A percentile compares a stretch with the other conserved stretches of the same genome.
Evolutionary conservation across 2,329 filamentous ascomycete genomes (phyloP).

Genomic region (Talaromyces albobiverticillius): DNA sequence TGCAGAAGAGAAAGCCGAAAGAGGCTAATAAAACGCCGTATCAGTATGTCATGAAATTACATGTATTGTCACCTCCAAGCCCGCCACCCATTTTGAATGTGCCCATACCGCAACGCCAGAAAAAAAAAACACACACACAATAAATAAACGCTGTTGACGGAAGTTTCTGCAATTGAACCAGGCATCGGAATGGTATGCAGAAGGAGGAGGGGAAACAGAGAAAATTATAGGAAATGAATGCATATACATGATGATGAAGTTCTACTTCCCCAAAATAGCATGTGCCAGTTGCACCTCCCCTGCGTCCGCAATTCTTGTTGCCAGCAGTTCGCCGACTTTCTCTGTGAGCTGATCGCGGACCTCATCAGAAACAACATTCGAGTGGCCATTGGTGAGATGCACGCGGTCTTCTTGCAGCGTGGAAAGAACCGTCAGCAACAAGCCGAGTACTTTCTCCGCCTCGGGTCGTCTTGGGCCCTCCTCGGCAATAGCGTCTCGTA

Average conservation of each 20-base stretch:
- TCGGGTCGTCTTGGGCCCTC: slow-evolving; percentile 54
- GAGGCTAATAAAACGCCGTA: too few species aligned
- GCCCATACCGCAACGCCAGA: slow-evolving; percentile 5
- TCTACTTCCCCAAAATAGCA: slow-evolving; percentile 33
- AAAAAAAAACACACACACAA: background rate
- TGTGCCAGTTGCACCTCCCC: slow-evolving; percentile 40
- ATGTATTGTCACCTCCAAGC: background rate
- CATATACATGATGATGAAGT: background rate
- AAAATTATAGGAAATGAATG: background rate
- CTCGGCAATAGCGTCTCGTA: slow-evolving; percentile 54
- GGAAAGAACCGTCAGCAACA: slow-evolving; percentile 56
- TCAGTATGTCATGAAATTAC: background rate
- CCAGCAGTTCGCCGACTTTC: slow-evolving; percentile 43
- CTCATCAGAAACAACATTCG: slow-evolving; percentile 34
- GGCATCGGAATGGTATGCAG: background rate
- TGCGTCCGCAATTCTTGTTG: slow-evolving; percentile 38
- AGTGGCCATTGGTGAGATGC: slow-evolving; percentile 39
- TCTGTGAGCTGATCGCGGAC: slow-evolving; percentile 34
- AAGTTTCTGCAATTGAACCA: background rate
- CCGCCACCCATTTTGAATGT: background rate
- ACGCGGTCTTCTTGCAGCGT: slow-evolving; percentile 49
- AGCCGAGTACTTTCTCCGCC: slow-evolving; percentile 58
- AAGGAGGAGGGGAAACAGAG: background rate
- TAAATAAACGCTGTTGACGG: background rate
- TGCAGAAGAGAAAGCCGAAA: too few species aligned